Base-by-base conservation (phyloP, 352 stramenopile genomes). In the Hyaloperonospora arabidopsidis region DNA sequence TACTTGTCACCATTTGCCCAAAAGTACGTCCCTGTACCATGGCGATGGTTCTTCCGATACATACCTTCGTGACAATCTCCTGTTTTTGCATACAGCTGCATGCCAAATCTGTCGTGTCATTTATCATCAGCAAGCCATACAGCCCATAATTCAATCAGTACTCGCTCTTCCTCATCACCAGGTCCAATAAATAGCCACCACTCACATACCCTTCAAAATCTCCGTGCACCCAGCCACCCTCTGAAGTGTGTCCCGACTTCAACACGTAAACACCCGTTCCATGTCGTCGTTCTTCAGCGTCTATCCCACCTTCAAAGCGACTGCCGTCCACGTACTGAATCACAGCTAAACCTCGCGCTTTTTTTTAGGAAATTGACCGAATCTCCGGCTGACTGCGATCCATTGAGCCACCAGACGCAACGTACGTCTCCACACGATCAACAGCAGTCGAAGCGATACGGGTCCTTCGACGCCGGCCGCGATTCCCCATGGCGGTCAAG, bases 1-100 rank as follows among this genome's bases (percentile, higher is more conserved):
- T 93, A 95, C 58, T 91, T 93, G 68, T 95, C 86, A 1, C 86
- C 86, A 57, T 95, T 95, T 1, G 81, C 65, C 86, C 86, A 95
- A 39, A 93, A 64, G 46, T 92, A 95, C 40, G 83, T 93, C 15
- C 84, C 84, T 48, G 73, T 75, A 18, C 86, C 86, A 54, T 95
- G 79, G 22, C 86, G 79, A 48, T 88, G 76, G 56, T 85, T 88
- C 57, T 90, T 91, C 45, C 84, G 67, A 61, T 93, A 95, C 60
- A 92, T 84, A 8, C 84, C 84, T 76, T 95, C 86, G 35, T 95
- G 84, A 15, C 84, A 85, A 47, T 94, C 86, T 11, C 84, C 77
- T 0, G 78, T 91, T n/a, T 52, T 59, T 17, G 78, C 77, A 74
- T 93, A 95, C 4, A 67, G 74, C 59, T 91, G 81, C 62, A 80